Base-by-base conservation (phyloP, 169 alveolate genomes). In the Plasmodium blacklocki region DNA sequence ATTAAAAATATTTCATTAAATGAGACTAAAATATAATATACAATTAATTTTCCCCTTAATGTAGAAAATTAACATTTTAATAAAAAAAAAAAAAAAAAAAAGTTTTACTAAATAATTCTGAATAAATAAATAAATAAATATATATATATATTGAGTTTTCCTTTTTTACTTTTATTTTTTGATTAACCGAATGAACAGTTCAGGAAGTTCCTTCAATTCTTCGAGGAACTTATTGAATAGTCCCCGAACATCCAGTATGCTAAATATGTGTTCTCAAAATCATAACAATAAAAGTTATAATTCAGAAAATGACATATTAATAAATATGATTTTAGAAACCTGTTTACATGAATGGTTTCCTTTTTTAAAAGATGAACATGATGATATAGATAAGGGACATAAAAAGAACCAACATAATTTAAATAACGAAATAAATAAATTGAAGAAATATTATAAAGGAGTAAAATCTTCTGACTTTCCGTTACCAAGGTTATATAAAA, bases 341-440 rank as follows among this genome's bases (percentile, higher is more conserved):
- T 85, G 92, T 59, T 47, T 85, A 23, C 63, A 70, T 12, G 87
- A 85, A 12, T 85, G 92, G 92, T 85, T 85, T 70, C 92, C 92
- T 18, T 85, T 85, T 71, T 85, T 85, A 71, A 85, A 63, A 21
- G 92, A 85, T 4, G 49, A 68, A 19, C 50, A 85, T 21, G 52
- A 56, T 52, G 60, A 45, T 49, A 1, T 54, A 64, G 50, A 67
- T 49, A 56, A 80, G 6, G 14, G 7, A 3, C 11, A 9, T 11
- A 18, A 47, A 43, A 19, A 21, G 15, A 70, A 18, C 11, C 26
- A 52, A 19, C 3, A 29, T 50, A 72, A 23, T 2, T 23, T 72
- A 54, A 72, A 54, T 8, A 56, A 54, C 23, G 80, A 80, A 67
- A 80, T 80, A 50, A 9, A 32, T 59, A 66, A 45, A 23, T 32